phyloP scores from a whole-genome alignment of 2,329 filamentous ascomycete genomes.

The Helotiales sp. region DNA sequence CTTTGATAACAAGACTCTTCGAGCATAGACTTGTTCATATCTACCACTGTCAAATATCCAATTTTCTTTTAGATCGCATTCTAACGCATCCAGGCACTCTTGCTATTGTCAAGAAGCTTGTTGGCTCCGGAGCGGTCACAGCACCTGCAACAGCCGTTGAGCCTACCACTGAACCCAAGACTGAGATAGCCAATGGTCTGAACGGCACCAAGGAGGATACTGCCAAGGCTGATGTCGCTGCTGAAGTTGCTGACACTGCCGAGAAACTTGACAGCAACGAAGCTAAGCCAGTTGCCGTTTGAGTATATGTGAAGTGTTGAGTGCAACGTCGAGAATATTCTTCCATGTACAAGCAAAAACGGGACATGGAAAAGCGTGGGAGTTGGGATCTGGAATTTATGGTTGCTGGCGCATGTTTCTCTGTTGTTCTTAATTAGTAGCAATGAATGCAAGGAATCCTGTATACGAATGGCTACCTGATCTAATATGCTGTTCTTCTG shows the following conservation, averaged over 20 bases:
- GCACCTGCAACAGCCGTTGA: slow-evolving; percentile 17
- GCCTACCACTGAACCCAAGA: slow-evolving; percentile 14
- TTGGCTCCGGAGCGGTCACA: slow-evolving; percentile 44
- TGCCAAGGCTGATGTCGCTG: slow-evolving; percentile 32
- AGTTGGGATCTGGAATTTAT: background rate
- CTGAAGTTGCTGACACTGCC: slow-evolving; percentile 47
- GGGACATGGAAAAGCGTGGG: slow-evolving; percentile 1
- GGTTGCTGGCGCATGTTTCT: background rate
- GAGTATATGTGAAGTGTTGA: background rate
- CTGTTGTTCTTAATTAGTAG: background rate
- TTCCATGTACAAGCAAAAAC: background rate
- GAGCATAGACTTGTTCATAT: background rate
- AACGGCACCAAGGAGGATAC: slow-evolving; percentile 31
- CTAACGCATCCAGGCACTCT: slow-evolving; percentile 54
- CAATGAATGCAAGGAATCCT: background rate
- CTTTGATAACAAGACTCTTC: no score
- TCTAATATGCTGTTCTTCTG: background rate
- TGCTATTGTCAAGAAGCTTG: slow-evolving; percentile 71
- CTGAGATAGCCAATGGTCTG: slow-evolving; percentile 18
- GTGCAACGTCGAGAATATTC: background rate
- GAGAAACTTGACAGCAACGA: slow-evolving; percentile 35
- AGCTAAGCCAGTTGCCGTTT: slow-evolving; percentile 17
- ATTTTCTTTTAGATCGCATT: background rate
- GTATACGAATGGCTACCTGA: background rate
- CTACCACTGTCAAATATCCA: background rate